Conservation (phyloP, 2,329 filamentous ascomycete genomes). For the Neurospora sp. region DNA sequence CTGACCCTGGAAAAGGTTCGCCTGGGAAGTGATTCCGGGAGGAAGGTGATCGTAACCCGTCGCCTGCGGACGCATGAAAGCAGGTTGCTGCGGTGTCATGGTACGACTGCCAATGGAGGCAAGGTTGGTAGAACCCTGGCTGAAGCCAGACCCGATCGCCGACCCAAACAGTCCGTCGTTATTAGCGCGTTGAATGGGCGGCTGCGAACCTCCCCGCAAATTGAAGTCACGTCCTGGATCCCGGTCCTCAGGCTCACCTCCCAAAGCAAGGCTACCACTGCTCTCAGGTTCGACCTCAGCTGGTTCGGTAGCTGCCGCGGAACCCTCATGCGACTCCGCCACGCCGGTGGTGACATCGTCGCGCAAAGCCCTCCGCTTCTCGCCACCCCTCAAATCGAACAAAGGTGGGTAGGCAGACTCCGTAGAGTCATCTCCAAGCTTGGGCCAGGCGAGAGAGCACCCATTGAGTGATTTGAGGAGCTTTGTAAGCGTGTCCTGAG, state of each 20-base stretch:
- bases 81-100: constrained; percentile 72
- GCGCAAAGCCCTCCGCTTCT: constrained; percentile 67
- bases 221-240: constrained; percentile 47
- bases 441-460: constrained; percentile 25
- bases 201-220: constrained; percentile 59
- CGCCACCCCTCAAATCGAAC: constrained; percentile 73
- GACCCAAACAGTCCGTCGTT: constrained; percentile 46
- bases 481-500: constrained; percentile 21
- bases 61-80: constrained; percentile 54
- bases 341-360: constrained; percentile 55
- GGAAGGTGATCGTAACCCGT: constrained; percentile 27
- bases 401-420: constrained; percentile 51
- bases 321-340: constrained; percentile 37
- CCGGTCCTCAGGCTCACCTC: constrained; percentile 82
- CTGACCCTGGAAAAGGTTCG: constrained; percentile 47
- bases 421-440: constrained; percentile 7
- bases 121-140: constrained; percentile 39
- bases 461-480: constrained; percentile 28
- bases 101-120: constrained; percentile 57
- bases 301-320: constrained; percentile 32
- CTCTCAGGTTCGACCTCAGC: constrained; percentile 71
- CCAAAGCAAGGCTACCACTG: constrained; percentile 75
- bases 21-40: constrained; percentile 42
- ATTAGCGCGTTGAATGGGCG: constrained; percentile 60
- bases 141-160: constrained; percentile 37